Conservation (phyloP, 2,329 filamentous ascomycete species). For the Microdochium nivale region DNA sequence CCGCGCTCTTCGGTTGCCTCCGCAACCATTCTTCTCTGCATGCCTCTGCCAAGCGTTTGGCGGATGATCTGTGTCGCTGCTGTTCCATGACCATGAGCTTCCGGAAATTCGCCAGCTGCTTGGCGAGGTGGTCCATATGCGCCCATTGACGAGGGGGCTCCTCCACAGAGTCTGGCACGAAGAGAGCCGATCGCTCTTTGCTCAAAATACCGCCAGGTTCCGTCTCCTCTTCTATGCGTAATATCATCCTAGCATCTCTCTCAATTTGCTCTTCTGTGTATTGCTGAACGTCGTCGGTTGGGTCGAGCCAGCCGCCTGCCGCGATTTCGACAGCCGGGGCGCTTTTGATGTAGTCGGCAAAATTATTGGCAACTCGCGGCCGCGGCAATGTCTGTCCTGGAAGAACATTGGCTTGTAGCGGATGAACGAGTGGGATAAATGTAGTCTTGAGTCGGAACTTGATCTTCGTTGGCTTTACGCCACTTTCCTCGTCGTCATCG, state of each 20-base stretch:
- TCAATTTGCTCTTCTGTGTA: constrained; percentile 54
- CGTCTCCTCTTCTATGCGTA: constrained; percentile 63
- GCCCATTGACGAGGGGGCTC: constrained; percentile 74
- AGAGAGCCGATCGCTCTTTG: constrained; percentile 59
- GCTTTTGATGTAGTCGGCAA: constrained; percentile 48
- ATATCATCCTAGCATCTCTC: constrained; percentile 61
- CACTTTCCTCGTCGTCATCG: constrained; percentile 2
- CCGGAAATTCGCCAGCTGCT: constrained; percentile 72
- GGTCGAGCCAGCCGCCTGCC: constrained; percentile 45
- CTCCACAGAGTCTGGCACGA: constrained; percentile 61
- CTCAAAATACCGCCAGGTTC: constrained; percentile 70
- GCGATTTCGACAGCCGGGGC: constrained; percentile 44
- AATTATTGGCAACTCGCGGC: constrained; percentile 42
- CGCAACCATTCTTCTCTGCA: constrained; percentile 68
- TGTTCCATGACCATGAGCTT: constrained; percentile 75
- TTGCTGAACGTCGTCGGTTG: constrained; percentile 44
- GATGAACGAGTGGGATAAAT: constrained; percentile 49
- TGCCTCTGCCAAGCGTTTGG: constrained; percentile 72
- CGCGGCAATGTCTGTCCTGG: constrained; percentile 24
- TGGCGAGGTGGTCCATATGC: constrained; percentile 77
- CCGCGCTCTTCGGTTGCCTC: constrained; percentile 64
- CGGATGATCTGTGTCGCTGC: constrained; percentile 63
- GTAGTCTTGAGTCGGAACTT: constrained; percentile 38
- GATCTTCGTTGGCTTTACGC: constrained; percentile 25
- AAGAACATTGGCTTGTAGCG: constrained; percentile 43